Evolutionary conservation across 2,329 filamentous ascomycete species (phyloP), one percentile per base, ranked within the genome.

Genomic region (Rutstroemia sp.): DNA sequence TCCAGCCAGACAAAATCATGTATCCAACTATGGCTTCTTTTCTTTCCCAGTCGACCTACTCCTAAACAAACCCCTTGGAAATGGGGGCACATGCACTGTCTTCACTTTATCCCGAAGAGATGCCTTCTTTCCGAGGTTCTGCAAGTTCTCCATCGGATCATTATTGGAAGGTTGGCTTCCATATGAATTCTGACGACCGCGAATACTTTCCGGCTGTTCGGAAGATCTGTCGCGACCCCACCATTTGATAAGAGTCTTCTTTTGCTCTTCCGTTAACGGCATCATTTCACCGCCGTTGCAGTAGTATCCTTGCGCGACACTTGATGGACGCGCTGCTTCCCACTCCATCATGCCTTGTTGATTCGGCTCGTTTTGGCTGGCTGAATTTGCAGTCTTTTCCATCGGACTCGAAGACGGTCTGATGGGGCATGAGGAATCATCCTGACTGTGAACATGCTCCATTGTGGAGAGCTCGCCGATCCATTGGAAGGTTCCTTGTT

Each of bases 191-290:
- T 54, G 51, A 21, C 51, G 47, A n/a, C 45, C 51, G 14, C 51
- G 45, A 54, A 54, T 54, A 42, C 34, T 49, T 23, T 48, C 44
- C 14, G 34, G 51, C 3, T 48, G 44, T n/a, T 54, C 51, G n/a
- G 44, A 54, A n/a, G 51, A 54, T 54, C 51, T 41, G 30, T 54
- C 51, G 14, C 51, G 47, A 49, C 51, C 51, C 51, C 51, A 54
- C 51, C 51, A 54, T 49, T 54, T 54, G 17, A 54, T 54, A 2
- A 54, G 45, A 21, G 51, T 54, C 39, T 45, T 49, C 16, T 27
- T 54, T n/a, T 54, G 44, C 21, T 54, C 51, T 8, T 54, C 45
- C 8, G 51, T 54, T 17, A 54, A 54, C 38, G 51, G 51, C 42
- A 48, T 48, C 5, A 54, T 23, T 49, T 41, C 44, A 38, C 25